A percentile compares a stretch with the other conserved stretches of the same genome.
These are phyloP conservation scores for Dictyostelium capitatum DNA, from an alignment of 78 protist genomes.

Conservation along the genomic window DNA sequence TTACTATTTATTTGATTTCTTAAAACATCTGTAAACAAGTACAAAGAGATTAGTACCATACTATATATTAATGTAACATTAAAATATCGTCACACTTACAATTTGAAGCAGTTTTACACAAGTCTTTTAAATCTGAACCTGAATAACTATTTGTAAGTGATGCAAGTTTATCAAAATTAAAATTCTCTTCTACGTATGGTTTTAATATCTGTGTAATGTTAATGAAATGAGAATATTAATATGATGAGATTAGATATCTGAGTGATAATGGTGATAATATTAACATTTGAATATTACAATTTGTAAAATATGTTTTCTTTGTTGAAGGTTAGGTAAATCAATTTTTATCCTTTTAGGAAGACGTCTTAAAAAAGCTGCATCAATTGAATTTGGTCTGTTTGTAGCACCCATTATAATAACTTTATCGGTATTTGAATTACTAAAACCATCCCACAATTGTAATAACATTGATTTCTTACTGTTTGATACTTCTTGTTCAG, in stretches of 20 bases:
- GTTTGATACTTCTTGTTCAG: conserved; percentile 99
- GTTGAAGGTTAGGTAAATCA: conserved; percentile 97
- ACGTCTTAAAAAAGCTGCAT: conserved; percentile 99
- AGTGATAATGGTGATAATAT: not conserved
- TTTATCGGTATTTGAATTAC: conserved; percentile 94
- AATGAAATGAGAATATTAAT: not conserved
- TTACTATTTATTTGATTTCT: not conserved
- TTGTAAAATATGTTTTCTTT: conserved; percentile 83
- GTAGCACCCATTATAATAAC: conserved; percentile 99
- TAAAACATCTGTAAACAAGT: not conserved
- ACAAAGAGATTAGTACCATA: not conserved
- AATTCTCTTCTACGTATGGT: not conserved
- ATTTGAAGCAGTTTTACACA: conserved; percentile 53
- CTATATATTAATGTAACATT: not conserved
- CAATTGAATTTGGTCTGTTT: conserved; percentile 99
- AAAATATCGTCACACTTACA: not conserved
- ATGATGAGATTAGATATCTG: not conserved
- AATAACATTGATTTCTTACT: conserved; percentile 99
- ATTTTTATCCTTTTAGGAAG: conserved; percentile 99
- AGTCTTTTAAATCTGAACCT: conserved; percentile 99
- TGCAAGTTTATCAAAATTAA: conserved; percentile 94
- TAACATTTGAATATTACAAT: conserved; percentile 89
- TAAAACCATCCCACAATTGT: conserved; percentile 98
- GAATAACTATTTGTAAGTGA: conserved; percentile 94
- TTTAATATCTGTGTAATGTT: not conserved